Base-by-base conservation (phyloP, 345 rosid species). In the Hirschfeldia incana region DNA sequence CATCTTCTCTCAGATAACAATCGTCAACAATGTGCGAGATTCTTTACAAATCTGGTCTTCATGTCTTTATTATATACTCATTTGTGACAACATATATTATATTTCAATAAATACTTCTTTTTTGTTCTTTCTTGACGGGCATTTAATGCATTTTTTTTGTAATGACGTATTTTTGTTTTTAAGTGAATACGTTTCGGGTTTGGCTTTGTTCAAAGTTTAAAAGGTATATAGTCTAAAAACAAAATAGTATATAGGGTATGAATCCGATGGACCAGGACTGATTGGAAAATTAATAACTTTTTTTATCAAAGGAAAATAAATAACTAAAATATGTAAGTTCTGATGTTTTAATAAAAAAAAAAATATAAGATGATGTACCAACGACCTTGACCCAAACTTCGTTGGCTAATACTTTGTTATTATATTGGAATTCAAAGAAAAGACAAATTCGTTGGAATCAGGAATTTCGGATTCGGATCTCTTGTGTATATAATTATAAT, bases 1-100 rank as follows among this genome's bases (percentile, higher is more conserved):
- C 78, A 68, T 79, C 26, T 53, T 79, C 71, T 79, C 71, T 34
- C 49, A 9, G 58, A 36, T 21, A 70, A 13, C 12, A 11, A 3
- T 36, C 12, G 60, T 15, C 55, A 8, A 36, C 42, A 42, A 42
- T 27, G 4, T 3, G 7, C 7, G 4, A n/a, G 33, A 13, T 46
- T 12, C 15, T 6, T 4, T 46, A 10, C 51, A 6, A 6, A 15
- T 64, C 4, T 34, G 39, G 44, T 36, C 46, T 34, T 65, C 69
- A 36, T 51, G 26, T 36, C 16, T 70, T 70, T 70, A 13, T 68
- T 46, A 28, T 46, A 42, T 44, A 51, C 57, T 51, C 53, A 13
- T 46, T 44, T 46, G 13, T 42, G 15, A 10, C 49, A 32, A 33
- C 42, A 65, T 34, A 64, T 49, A 49, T 15, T 49, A 46, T 49